These are phyloP conservation scores for Aspergillus novofumigatus DNA, from an alignment of 2,329 filamentous ascomycete species.

Conservation along the genomic window DNA sequence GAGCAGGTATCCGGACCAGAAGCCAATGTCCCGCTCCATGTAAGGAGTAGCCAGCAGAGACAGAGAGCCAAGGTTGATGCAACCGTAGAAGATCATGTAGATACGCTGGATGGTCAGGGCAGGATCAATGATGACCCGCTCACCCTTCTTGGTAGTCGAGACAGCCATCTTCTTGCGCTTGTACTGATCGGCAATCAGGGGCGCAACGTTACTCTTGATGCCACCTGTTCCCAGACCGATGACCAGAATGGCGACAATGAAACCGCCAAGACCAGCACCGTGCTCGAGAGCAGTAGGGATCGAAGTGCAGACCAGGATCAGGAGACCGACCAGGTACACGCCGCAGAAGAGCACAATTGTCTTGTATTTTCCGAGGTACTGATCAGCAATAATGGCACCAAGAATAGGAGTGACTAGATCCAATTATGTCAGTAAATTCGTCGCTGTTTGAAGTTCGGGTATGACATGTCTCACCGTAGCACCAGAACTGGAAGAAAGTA, in stretches of 20 bases:
- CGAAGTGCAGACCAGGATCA: slow-evolving; percentile 54
- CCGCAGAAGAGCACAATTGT: slow-evolving; percentile 54
- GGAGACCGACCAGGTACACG: slow-evolving; percentile 56
- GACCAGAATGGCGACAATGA: slow-evolving; percentile 55
- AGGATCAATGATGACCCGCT: slow-evolving; percentile 62
- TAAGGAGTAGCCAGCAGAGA: slow-evolving; percentile 63
- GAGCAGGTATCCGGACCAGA: slow-evolving; percentile 62
- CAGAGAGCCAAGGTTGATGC: slow-evolving; percentile 70
- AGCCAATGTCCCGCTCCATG: slow-evolving; percentile 64
- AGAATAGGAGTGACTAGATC: slow-evolving; percentile 50
- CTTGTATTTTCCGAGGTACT: slow-evolving; percentile 59
- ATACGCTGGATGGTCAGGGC: slow-evolving; percentile 63
- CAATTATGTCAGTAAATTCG: slow-evolving; percentile 1
- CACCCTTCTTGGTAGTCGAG: slow-evolving; percentile 41
- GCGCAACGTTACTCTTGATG: slow-evolving; percentile 64
- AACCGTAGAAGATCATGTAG: slow-evolving; percentile 71
- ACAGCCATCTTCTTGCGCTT: slow-evolving; percentile 52
- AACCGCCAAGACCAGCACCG: slow-evolving; percentile 51
- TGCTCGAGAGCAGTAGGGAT: slow-evolving; percentile 49
- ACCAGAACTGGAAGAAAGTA: slow-evolving; percentile 55
- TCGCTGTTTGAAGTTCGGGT: background rate
- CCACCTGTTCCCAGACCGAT: slow-evolving; percentile 65
- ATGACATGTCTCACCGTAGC: slow-evolving; percentile 37
- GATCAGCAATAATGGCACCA: slow-evolving; percentile 57
- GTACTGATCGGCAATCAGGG: slow-evolving; percentile 63